phyloP scores from a whole-genome alignment of 805 yeast genomes.

The Suhomyces tanzawaensis region DNA sequence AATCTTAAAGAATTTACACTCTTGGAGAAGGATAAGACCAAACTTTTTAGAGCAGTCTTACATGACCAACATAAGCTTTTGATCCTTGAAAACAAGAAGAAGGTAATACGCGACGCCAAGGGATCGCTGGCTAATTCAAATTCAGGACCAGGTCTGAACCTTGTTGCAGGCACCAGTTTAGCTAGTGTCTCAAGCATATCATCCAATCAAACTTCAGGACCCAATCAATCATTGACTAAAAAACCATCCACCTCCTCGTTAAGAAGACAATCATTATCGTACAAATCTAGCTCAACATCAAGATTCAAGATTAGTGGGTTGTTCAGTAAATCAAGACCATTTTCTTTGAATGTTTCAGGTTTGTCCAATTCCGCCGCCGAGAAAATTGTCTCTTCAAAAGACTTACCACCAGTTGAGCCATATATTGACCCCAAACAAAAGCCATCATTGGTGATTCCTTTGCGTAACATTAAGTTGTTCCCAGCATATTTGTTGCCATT shows the following conservation, averaged over 20 bases:
- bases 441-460: conserved; percentile 48
- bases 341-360: conserved; percentile 49
- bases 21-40: conserved; percentile 23
- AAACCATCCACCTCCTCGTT: conserved; percentile 29
- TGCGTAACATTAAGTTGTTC: conserved; percentile 46
- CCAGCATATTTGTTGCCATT: conserved; percentile 51
- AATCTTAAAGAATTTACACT: conserved; percentile 35
- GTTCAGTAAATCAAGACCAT: conserved; percentile 57
- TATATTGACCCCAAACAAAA: conserved; percentile 45
- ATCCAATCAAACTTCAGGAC: conserved; percentile 1
- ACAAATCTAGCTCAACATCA: conserved; percentile 38
- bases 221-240: conserved; percentile 20
- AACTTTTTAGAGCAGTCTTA: conserved; percentile 30
- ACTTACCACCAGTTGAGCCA: conserved; percentile 55
- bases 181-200: not conserved
- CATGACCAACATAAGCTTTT: conserved; percentile 33
- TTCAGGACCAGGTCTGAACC: not conserved
- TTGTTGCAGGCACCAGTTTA: not conserved
- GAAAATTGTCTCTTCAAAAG: conserved; percentile 46
- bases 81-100: conserved; percentile 31
- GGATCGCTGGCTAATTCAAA: conserved; percentile 2
- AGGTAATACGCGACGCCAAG: conserved; percentile 18
- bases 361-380: conserved; percentile 35
- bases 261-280: conserved; percentile 39
- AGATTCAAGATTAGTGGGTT: conserved; percentile 57